Evolutionary conservation across 2,329 filamentous ascomycete genomes (phyloP).

Genomic region (Didymella keratinophila): DNA sequence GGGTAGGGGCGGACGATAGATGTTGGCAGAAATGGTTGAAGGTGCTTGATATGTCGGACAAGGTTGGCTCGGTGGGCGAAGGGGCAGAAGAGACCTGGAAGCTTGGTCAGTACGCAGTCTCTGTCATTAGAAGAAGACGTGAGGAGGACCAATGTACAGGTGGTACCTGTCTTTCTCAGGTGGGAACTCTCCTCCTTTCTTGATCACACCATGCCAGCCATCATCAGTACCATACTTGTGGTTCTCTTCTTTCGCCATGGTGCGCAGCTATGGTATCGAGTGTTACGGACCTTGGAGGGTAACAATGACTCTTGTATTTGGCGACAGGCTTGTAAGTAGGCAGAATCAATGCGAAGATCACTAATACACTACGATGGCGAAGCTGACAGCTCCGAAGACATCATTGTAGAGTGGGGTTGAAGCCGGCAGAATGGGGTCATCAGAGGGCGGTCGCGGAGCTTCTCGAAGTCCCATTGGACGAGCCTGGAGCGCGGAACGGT

Average conservation of each 20-base stretch:
- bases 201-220: slow-evolving; percentile 62
- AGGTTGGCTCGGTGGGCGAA: slow-evolving; percentile 69
- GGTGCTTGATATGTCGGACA: slow-evolving; percentile 65
- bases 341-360: neutral
- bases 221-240: slow-evolving; percentile 54
- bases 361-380: neutral
- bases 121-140: no score
- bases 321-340: no score
- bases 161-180: slow-evolving; percentile 63
- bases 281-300: neutral
- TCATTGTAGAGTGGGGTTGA: slow-evolving; percentile 14
- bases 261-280: neutral
- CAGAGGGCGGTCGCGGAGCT: slow-evolving; percentile 20
- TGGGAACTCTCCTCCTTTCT: slow-evolving; percentile 56
- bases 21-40: slow-evolving; percentile 62
- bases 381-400: neutral
- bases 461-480: slow-evolving; percentile 13
- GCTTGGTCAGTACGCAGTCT: neutral
- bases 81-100: slow-evolving; percentile 68
- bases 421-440: slow-evolving; percentile 14
- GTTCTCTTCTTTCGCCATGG: slow-evolving; percentile 28
- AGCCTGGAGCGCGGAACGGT: slow-evolving; percentile 1
- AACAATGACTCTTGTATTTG: neutral
- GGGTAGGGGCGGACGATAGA: slow-evolving; percentile 71
- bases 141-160: slow-evolving; percentile 58